Conservation (phyloP, 2,329 filamentous ascomycete genomes). For the Helicocarpus griseus region DNA sequence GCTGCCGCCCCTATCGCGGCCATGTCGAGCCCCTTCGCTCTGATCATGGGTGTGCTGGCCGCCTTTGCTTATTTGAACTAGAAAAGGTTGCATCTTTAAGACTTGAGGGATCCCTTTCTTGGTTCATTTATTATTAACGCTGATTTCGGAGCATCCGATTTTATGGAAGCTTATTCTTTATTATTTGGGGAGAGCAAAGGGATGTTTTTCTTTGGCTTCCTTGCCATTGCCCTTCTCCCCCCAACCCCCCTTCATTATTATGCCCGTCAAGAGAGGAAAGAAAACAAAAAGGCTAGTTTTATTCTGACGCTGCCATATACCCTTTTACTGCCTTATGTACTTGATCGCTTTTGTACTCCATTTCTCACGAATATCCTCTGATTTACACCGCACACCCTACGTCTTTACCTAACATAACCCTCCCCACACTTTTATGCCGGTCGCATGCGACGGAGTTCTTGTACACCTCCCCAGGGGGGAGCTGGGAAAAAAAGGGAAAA, state of each 20-base stretch:
- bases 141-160: not conserved
- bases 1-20: conserved; percentile 15
- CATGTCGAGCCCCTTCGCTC: conserved; percentile 21
- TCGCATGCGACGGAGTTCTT: not conserved
- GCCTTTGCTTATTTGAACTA: conserved; percentile 24
- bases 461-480: not conserved
- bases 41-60: conserved; percentile 24
- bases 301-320: not conserved
- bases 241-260: too few species aligned
- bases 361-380: not conserved
- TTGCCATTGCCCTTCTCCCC: not conserved
- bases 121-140: not conserved
- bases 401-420: not conserved
- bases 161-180: not conserved
- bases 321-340: not conserved
- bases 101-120: not conserved
- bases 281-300: not conserved
- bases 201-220: not conserved
- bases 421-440: not conserved
- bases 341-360: not conserved
- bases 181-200: too few species aligned
- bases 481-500: not conserved
- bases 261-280: too few species aligned
- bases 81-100: not conserved
- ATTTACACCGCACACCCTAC: not conserved